Evolutionary conservation across 2,329 filamentous ascomycete species (phyloP), one percentile per base, ranked within the genome.

Genomic region (Diaporthe ilicicola): DNA sequence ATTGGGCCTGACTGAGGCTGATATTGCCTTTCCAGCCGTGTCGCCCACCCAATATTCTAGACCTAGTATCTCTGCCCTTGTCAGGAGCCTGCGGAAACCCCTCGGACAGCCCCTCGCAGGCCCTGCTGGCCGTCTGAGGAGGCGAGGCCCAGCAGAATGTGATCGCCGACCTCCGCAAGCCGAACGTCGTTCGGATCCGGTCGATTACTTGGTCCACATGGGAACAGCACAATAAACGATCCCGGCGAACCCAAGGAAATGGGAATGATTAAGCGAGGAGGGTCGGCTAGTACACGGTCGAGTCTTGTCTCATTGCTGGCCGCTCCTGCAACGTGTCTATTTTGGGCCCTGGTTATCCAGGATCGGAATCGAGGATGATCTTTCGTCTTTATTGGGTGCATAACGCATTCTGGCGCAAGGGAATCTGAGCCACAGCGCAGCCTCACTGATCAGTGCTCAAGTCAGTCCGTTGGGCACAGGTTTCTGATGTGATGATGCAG

Each of bases 141-240:
- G 67, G 70, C 67, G 70, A 72, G 53, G 13, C 29, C 67, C 67
- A 72, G 37, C 46, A n/a, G 19, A 12, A 53, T 13, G 34, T 32
- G 34, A 24, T 64, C 69, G 69, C 64, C 69, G 69, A 69, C 55
- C 54, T 71, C 69, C 69, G 69, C 22, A 15, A 32, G 29, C 51
- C 39, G 55, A 29, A 19, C 29, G n/a, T 53, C 54, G 67, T 62
- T 53, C 53, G 46, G 44, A 50, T 37, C 55, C 55, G 67, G 54
- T 29, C 51, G 37, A 13, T 50, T 61, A 13, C 27, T n/a, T 27
- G 6, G 10, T 34, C 65, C 29, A 64, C 22, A 64, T 50, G 59
- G 59, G 59, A 64, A 64, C 59, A 34, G 44, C 59, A 34, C 39
- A 50, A 17, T 64, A 29, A n/a, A 19, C 29, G 37, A 8, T 64